phyloP scores from a whole-genome alignment of 148 eudicot genomes.

The Pharnaceum exiguum region DNA sequence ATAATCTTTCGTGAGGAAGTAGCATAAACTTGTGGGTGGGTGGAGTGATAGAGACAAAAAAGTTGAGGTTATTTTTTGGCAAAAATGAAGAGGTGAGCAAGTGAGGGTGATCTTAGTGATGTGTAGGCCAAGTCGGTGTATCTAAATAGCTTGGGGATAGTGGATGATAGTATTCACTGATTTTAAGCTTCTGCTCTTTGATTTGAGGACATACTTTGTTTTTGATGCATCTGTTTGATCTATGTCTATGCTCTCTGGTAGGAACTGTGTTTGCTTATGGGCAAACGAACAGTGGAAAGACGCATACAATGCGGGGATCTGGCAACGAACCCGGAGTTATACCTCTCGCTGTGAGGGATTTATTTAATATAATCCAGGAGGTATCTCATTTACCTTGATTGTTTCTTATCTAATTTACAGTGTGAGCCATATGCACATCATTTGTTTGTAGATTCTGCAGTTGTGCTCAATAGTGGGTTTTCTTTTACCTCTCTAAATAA shows the following conservation, averaged over 20 bases:
- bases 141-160: neutral
- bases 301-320: slow-evolving; percentile 96
- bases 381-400: slow-evolving; percentile 24
- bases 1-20: too few relatives aligned
- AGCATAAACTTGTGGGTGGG: too few relatives aligned
- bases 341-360: slow-evolving; percentile 75
- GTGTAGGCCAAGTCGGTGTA: too few relatives aligned
- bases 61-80: too few relatives aligned
- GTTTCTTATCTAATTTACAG: neutral
- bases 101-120: too few relatives aligned
- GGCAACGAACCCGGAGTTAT: slow-evolving; percentile 83
- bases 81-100: too few relatives aligned
- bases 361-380: slow-evolving; percentile 74
- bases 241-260: slow-evolving; percentile 23
- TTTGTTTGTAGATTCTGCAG: too few relatives aligned
- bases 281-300: slow-evolving; percentile 95
- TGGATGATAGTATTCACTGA: neutral
- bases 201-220: neutral
- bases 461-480: too few relatives aligned
- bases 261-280: slow-evolving; percentile 99
- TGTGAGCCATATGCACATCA: too few relatives aligned
- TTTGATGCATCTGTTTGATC: neutral
- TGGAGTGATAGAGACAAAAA: too few relatives aligned
- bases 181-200: neutral
- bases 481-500: too few relatives aligned